Percentiles rank a stretch among this genome's conserved stretches.
Conservation (phyloP, 176 grass and related monocot species). For the Bromus sterilis region DNA sequence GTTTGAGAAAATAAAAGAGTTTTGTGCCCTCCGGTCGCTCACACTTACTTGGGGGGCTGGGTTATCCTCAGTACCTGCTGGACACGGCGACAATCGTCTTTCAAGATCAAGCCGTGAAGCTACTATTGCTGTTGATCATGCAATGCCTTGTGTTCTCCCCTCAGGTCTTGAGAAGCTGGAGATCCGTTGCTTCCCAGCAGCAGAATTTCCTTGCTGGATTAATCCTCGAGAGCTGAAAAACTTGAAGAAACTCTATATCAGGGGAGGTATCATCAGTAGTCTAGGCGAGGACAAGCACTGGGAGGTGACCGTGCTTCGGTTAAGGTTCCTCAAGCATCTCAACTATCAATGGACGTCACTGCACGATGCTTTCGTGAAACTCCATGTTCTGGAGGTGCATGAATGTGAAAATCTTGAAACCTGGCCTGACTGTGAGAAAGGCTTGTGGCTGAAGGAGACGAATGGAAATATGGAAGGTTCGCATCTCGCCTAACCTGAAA, state of each 20-base stretch:
- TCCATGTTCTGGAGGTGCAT: not conserved
- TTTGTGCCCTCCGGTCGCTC: not conserved
- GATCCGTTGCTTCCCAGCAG: not conserved
- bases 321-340: constrained; percentile 15
- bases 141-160: not conserved
- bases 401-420: not conserved
- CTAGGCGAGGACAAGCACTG: not conserved
- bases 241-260: constrained; percentile 19
- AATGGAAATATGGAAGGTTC: not conserved
- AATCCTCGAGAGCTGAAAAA: not conserved
- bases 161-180: constrained; percentile 14
- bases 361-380: not conserved
- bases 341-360: not conserved
- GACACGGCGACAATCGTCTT: not conserved
- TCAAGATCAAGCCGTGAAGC: not conserved
- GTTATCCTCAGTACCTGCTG: not conserved
- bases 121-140: not conserved
- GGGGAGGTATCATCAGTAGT: not conserved
- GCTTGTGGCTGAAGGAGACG: not conserved
- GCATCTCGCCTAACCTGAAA: not conserved
- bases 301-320: not conserved
- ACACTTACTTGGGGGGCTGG: constrained; percentile 7
- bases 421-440: not conserved
- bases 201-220: not conserved
- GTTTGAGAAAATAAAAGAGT: not conserved